A percentile compares a stretch with the other conserved stretches of the same genome.
Conservation (phyloP, 2,329 filamentous ascomycete genomes). For the Beauveria brongniartii region DNA sequence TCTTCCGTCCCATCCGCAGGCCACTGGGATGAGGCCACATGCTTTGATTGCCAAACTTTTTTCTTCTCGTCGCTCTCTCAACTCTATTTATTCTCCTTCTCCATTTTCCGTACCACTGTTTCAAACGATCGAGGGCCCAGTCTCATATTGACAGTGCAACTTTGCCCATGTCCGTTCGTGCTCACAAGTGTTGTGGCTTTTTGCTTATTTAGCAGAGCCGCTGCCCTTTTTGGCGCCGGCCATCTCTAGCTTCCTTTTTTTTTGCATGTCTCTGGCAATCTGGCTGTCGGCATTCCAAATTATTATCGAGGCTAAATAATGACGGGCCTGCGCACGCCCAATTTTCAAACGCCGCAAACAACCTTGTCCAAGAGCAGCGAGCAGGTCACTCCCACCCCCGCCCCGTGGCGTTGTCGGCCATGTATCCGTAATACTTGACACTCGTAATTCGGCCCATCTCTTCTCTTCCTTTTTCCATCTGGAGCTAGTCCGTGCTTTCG, state of each 20-base stretch:
- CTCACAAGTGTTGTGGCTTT: too few species aligned
- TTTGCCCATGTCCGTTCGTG: too few species aligned
- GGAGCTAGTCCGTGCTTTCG: background rate
- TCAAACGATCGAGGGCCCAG: background rate
- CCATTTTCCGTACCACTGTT: background rate
- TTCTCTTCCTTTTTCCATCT: background rate
- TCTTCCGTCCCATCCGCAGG: slow-evolving; percentile 6
- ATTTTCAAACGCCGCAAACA: background rate
- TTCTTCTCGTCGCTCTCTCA: background rate
- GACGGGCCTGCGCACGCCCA: background rate
- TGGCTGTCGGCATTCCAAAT: background rate
- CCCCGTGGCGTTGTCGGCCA: too few species aligned
- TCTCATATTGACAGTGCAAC: too few species aligned
- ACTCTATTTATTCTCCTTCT: background rate
- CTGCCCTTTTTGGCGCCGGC: background rate
- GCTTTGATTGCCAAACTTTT: background rate
- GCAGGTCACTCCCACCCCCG: too few species aligned
- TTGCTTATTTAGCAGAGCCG: too few species aligned
- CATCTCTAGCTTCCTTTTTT: background rate
- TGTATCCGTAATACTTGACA: too few species aligned
- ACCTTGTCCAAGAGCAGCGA: too few species aligned
- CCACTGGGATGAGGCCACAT: background rate
- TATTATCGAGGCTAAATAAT: too few species aligned
- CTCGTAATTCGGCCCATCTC: too few species aligned
- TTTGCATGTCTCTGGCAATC: background rate